These are phyloP conservation scores for Dictyophora rubrovolvata DNA, from an alignment of 768 basidiomycete species.

Conservation along the genomic window DNA sequence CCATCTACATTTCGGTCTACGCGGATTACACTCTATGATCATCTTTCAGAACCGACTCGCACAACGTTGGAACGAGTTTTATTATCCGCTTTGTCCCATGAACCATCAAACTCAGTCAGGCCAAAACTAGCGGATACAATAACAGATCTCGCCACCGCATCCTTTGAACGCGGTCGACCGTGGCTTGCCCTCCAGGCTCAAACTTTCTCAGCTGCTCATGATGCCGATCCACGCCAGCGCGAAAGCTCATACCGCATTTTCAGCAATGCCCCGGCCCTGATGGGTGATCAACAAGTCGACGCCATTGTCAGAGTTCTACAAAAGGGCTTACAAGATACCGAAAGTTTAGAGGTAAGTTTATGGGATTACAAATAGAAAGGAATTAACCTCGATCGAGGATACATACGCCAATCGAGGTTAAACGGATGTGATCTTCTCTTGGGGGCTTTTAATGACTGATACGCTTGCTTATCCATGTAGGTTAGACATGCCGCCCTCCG, in stretches of 20 bases:
- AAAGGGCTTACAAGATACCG: constrained; percentile 54
- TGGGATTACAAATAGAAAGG: not conserved
- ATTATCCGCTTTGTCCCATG: constrained; percentile 57
- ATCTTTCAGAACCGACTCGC: constrained; percentile 55
- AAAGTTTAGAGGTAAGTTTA: constrained; percentile 50
- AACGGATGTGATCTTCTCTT: not conserved
- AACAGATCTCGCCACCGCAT: constrained; percentile 64
- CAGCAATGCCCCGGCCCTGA: constrained; percentile 44
- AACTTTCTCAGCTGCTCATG: constrained; percentile 33
- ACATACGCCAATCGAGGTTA: not conserved
- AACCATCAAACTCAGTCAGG: constrained; percentile 47
- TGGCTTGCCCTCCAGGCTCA: constrained; percentile 77
- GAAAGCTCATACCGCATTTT: constrained; percentile 66
- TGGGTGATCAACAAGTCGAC: constrained; percentile 49
- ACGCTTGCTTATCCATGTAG: constrained; percentile 22
- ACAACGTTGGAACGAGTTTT: constrained; percentile 62
- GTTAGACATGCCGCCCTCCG: constrained; percentile 66
- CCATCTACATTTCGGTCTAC: constrained; percentile 17
- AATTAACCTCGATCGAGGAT: not conserved
- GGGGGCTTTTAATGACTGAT: too few relatives aligned
- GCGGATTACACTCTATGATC: constrained; percentile 65
- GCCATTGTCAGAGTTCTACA: constrained; percentile 58
- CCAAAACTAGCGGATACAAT: constrained; percentile 67
- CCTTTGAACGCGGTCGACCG: constrained; percentile 64
- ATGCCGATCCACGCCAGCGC: constrained; percentile 16